Base-by-base conservation (phyloP, 768 basidiomycete genomes). In the Termitomyces sp. region DNA sequence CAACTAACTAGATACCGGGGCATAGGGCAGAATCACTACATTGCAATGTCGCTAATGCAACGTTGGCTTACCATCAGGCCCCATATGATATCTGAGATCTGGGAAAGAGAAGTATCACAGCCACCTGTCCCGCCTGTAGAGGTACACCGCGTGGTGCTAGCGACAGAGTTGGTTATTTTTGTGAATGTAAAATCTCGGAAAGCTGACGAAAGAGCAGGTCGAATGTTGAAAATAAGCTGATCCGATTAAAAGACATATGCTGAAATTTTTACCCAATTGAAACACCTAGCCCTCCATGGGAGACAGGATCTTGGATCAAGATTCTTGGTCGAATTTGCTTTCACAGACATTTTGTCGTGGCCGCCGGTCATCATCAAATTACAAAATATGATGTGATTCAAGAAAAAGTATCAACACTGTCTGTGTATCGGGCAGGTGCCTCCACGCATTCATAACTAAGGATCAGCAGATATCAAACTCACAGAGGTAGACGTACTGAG, bases 241-340 rank as follows among this genome's bases (percentile, higher is more conserved):
- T 19, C 30, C 42, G 30, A 40, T n/a, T 4, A 5, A 14, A 34
- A 21, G 6, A 46, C 64, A 5, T 12, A 35, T 54, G 64, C 62
- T 65, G 47, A 69, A 63, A 49, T 69, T 69, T 10, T 32, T 21
- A 64, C 61, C 74, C 76, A 47, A 75, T 73, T 11, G 74, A 72
- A 40, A 77, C 69, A 43, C 75, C 75, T 3, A 68, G 67, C 3
- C 74, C 74, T 25, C 68, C 68, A 52, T 69, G 61, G 55, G 75
- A 74, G 3, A 67, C 65, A 16, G 68, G 68, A 59, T 77, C 72
- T 35, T 70, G 64, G 21, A 72, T 71, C 48, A 72, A 63, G 34
- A 76, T 76, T n/a, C 47, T 72, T 68, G 17, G 74, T 72, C 6
- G 72, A 72, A 57, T 77, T 77, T 8, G 72, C 73, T 56, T 77